Base-by-base conservation (phyloP, 306 rosid species). In the Pterocarpus macrocarpus region DNA sequence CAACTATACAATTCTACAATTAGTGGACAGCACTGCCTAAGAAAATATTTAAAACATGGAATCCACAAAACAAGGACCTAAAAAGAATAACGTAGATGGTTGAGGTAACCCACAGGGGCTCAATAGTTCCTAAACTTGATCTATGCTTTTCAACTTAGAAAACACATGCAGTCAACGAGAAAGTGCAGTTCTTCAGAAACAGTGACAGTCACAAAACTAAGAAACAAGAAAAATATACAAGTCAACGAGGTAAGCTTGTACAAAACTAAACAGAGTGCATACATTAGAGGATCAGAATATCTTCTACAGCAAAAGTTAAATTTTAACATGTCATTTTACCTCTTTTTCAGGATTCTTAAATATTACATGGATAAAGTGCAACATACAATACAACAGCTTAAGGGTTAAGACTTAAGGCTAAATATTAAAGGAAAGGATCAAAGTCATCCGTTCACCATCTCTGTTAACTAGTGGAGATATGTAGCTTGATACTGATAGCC, bases 401-500 rank as follows among this genome's bases (percentile, higher is more conserved):
- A 81, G 85, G 91, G 96, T 92, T 89, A 93, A 90, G 79, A 80
- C 97, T 90, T 88, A 84, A 89, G 81, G 78, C 95, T 93, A 92
- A 74, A 83, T 87, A 92, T 91, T 91, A 92, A 90, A 73, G 76
- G 28, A 72, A 88, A 82, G 90, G 92, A 87, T 84, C 93, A 82
- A 14, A 80, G 86, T 87, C 87, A 84, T 87, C 83, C 68, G 87
- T 83, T 87, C 68, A 85, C 87, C 90, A 76, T 87, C 81, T 81
- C 88, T 36, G 82, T 79, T 82, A 76, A 85, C 84, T 92, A 95
- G 94, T 93, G 97, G 84, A 93, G 97, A 84, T 91, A 95, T 32
- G 99, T 84, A 36, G 99, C 85, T 84, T 95, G 99, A 64, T 95
- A 93, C 88, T 95, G 98, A 81, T 93, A 95, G 68, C 93, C 94